These are phyloP conservation scores for Dendryphion nanum DNA, from an alignment of 2,329 filamentous ascomycete genomes.

Conservation along the genomic window DNA sequence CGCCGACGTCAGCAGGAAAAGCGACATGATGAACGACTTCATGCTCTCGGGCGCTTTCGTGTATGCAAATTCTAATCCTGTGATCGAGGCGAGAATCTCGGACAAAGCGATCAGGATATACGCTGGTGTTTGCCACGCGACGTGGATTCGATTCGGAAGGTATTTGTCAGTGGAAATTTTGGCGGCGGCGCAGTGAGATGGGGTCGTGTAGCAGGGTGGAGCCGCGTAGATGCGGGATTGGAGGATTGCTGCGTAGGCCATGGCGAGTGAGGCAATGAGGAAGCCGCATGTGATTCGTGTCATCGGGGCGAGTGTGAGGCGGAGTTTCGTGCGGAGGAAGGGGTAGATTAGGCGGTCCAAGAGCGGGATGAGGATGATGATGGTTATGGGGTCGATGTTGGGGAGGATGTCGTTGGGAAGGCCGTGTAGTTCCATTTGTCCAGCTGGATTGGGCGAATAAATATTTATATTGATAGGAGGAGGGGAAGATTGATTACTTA, in stretches of 20 bases:
- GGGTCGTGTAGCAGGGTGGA: constrained; percentile 52
- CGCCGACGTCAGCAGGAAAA: constrained; percentile 62
- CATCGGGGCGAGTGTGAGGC: constrained; percentile 48
- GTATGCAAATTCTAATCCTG: constrained; percentile 49
- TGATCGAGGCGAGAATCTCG: constrained; percentile 49
- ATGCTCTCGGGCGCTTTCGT: constrained; percentile 47
- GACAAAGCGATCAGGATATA: constrained; percentile 47
- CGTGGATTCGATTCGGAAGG: constrained; percentile 44
- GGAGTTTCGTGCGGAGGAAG: constrained; percentile 39
- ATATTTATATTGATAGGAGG: constrained; percentile 1
- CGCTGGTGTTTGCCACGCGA: constrained; percentile 46
- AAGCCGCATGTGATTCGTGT: constrained; percentile 55
- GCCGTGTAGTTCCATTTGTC: constrained; percentile 46
- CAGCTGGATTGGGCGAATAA: constrained; percentile 28
- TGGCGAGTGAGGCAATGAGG: constrained; percentile 52
- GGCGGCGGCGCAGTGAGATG: constrained; percentile 38
- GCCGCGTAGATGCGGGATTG: constrained; percentile 56
- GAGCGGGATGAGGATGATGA: constrained; percentile 48
- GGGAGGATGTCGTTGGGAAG: constrained; percentile 51
- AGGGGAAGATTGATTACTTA: too few relatives aligned
- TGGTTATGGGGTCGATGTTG: constrained; percentile 48
- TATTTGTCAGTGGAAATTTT: constrained; percentile 29
- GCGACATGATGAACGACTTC: constrained; percentile 51
- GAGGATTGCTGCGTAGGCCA: constrained; percentile 57
- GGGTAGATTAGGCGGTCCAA: constrained; percentile 48